Evolutionary conservation across 129 eudicot genomes (phyloP), one percentile per base, ranked within the genome.

Genomic region (Chrysanthemum lavandulifolium): DNA sequence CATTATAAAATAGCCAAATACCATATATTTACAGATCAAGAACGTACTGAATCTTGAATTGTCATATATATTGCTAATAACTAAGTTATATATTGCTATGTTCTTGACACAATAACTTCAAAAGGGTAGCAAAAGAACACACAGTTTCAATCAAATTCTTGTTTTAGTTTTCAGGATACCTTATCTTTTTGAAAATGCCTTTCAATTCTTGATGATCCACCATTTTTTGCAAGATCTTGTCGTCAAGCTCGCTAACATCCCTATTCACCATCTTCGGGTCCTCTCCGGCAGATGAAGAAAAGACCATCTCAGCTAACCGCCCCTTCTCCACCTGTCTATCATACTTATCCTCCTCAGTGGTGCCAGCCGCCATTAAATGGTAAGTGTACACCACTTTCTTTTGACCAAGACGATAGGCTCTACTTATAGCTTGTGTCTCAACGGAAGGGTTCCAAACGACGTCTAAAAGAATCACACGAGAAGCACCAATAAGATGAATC

Each of bases 401-500:
- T 55, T 73, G 90, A 72, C 97, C 97, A 6, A 86, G 74, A 65
- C 97, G 71, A 66, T 85, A 88, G 3, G 90, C 97, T 13, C 95
- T 79, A 72, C 91, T 79, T 14, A 87, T 85, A 13, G 97, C 97
- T 73, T 91, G 97, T 75, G 77, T 75, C 51, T 83, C 88, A 0
- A 88, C 95, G 0, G 92, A 86, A 0, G 97, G 97, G 57, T 91
- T 91, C 97, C 97, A 90, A 4, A 87, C 89, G 1, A 87, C 91
- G 65, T 90, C 97, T 6, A 90, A 76, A 6, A 87, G 74, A 49
- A 90, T 83, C 6, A 91, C 86, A 43, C 96, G 79, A 0, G 97
- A 91, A 19, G 95, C 97, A 25, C 95, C 97, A 4, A 82, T 78
- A 12, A 91, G 79, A 78, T 68, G 79, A 33, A 91, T 88, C 16